phyloP scores from a whole-genome alignment of 1,139 yeast genomes.

The Magnusiomyces paraingens region DNA sequence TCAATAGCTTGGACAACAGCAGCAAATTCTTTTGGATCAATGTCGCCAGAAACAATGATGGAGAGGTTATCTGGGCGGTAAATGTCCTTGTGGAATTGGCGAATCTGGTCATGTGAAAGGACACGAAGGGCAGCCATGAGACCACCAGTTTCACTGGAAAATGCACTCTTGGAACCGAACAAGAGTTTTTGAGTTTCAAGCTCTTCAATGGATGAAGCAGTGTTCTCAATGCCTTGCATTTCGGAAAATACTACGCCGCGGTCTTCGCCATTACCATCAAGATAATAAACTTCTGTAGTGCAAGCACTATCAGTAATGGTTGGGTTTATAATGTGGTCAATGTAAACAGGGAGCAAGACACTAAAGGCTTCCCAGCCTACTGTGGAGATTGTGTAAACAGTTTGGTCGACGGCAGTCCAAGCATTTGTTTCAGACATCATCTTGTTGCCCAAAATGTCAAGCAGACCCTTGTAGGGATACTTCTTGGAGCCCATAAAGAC shows the following conservation, averaged over 20 bases:
- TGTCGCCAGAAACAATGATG: slow-evolving; percentile 74
- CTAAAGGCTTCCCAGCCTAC: slow-evolving; percentile 98
- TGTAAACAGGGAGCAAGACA: slow-evolving; percentile 73
- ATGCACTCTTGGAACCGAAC: slow-evolving; percentile 62
- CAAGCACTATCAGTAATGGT: slow-evolving; percentile 87
- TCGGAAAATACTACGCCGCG: slow-evolving; percentile 97
- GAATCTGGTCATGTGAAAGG: slow-evolving; percentile 66
- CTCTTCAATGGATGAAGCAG: slow-evolving; percentile 66
- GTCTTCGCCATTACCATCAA: slow-evolving; percentile 85
- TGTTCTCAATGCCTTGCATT: slow-evolving; percentile 90
- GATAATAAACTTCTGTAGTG: slow-evolving; percentile 88
- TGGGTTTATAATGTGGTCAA: slow-evolving; percentile 83
- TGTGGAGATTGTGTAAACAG: slow-evolving; percentile 83
- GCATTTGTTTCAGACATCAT: slow-evolving; percentile 90
- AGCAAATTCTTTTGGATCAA: slow-evolving; percentile 68
- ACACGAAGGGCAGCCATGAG: slow-evolving; percentile 67
- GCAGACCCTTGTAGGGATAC: slow-evolving; percentile 85
- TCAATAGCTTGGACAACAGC: slow-evolving; percentile 60
- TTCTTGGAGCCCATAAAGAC: slow-evolving; percentile 89
- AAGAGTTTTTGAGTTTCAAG: slow-evolving; percentile 56
- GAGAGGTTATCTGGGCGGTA: slow-evolving; percentile 84
- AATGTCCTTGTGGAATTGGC: slow-evolving; percentile 59
- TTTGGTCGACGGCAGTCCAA: slow-evolving; percentile 95
- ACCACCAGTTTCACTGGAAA: slow-evolving; percentile 94
- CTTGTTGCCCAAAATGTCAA: slow-evolving; percentile 81